These are phyloP conservation scores for Nakataea oryzae DNA, from an alignment of 2,329 filamentous ascomycete species.

Conservation along the genomic window DNA sequence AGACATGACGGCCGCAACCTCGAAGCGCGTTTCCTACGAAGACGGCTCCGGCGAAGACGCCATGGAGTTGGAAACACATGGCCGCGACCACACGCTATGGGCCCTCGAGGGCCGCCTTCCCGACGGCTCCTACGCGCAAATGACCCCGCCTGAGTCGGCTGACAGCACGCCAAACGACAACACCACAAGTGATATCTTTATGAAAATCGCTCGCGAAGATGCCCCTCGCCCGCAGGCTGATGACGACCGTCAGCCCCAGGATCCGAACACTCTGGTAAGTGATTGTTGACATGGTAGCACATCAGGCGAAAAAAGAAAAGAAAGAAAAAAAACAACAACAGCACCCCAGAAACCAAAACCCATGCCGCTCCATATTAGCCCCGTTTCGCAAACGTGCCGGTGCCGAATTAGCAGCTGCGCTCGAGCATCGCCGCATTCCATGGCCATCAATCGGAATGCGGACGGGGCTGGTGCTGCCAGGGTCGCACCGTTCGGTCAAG, in stretches of 20 bases:
- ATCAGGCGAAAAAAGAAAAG: too few species aligned
- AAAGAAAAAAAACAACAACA: background rate
- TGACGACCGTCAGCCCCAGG: constrained; percentile 21
- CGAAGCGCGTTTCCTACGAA: constrained; percentile 25
- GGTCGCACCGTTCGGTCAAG: background rate
- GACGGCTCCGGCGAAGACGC: constrained; percentile 25
- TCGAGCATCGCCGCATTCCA: background rate
- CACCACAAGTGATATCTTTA: constrained; percentile 47
- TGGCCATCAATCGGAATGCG: background rate
- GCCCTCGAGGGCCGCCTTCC: constrained; percentile 34
- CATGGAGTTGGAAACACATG: constrained; percentile 23
- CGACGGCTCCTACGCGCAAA: constrained; percentile 24
- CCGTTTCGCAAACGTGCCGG: constrained; percentile 1
- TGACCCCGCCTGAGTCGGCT: constrained; percentile 29
- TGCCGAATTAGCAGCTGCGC: constrained; percentile 7
- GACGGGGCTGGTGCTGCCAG: background rate
- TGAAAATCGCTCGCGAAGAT: constrained; percentile 48
- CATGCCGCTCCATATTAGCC: background rate
- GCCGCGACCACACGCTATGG: constrained; percentile 38
- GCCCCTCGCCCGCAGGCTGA: constrained; percentile 24
- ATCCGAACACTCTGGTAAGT: constrained; percentile 37
- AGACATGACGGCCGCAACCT: constrained; percentile 33
- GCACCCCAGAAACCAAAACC: too few species aligned
- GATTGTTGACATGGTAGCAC: background rate
- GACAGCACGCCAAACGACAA: constrained; percentile 30